Evolutionary conservation across 2,329 filamentous ascomycete species (phyloP).

Genomic region (Scedosporium apiospermum): DNA sequence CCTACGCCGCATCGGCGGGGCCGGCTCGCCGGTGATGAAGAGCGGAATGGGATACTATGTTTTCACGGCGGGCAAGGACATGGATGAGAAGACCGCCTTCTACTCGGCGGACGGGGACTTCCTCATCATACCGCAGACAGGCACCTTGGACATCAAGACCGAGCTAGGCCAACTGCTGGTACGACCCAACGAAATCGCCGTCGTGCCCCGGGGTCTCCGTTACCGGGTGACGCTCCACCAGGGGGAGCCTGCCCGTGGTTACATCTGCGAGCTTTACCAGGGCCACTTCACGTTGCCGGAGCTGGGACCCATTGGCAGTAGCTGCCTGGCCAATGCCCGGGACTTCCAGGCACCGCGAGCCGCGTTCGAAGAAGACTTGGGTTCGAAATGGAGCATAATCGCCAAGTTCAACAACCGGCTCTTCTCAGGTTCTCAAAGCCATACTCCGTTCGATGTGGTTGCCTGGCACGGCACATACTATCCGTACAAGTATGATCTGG

Average conservation of each 20-base stretch:
- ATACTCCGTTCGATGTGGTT: slow-evolving; percentile 62
- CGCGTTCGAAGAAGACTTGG: slow-evolving; percentile 43
- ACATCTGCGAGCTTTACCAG: slow-evolving; percentile 58
- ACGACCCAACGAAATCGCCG: slow-evolving; percentile 56
- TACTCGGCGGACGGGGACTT: slow-evolving; percentile 56
- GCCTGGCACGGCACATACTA: slow-evolving; percentile 65
- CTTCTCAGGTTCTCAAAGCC: slow-evolving; percentile 49
- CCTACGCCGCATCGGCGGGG: slow-evolving; percentile 40
- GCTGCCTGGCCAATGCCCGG: slow-evolving; percentile 53
- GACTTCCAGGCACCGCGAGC: slow-evolving; percentile 58
- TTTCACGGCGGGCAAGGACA: slow-evolving; percentile 35
- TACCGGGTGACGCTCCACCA: slow-evolving; percentile 18
- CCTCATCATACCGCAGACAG: slow-evolving; percentile 56
- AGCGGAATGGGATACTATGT: slow-evolving; percentile 39
- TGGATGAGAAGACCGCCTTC: slow-evolving; percentile 34
- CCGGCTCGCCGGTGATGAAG: slow-evolving; percentile 35
- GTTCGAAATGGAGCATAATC: slow-evolving; percentile 46
- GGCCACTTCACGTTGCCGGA: slow-evolving; percentile 57
- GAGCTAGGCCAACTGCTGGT: slow-evolving; percentile 56
- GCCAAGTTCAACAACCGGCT: slow-evolving; percentile 54
- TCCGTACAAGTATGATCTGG: slow-evolving; percentile 47
- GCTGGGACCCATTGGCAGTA: slow-evolving; percentile 56
- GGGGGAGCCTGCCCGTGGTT: slow-evolving; percentile 53
- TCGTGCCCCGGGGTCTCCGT: slow-evolving; percentile 55
- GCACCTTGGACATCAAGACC: slow-evolving; percentile 57